Evolutionary conservation across 768 basidiomycete species (phyloP).

Genomic region (Russula emetica): DNA sequence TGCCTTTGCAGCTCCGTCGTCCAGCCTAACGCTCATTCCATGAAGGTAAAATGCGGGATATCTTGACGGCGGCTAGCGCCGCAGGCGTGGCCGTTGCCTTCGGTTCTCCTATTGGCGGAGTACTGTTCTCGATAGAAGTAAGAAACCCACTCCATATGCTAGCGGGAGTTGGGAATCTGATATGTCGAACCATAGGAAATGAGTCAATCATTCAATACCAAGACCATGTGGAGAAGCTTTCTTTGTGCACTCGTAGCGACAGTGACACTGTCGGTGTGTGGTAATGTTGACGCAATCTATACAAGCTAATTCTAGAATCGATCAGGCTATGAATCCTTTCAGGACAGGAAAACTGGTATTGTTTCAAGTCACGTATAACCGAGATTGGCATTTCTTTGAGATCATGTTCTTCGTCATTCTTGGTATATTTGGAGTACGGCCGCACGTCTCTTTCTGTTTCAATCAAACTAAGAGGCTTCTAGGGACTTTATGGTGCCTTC

Average conservation of each 20-base stretch:
- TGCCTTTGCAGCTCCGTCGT: background rate
- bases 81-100: slow-evolving; percentile 99
- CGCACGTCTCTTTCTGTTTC: background rate
- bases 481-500: slow-evolving; percentile 97
- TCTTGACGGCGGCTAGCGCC: slow-evolving; percentile 91
- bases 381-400: slow-evolving; percentile 99
- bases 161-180: background rate
- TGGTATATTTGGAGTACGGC: slow-evolving; percentile 84
- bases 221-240: slow-evolving; percentile 98
- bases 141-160: slow-evolving; percentile 15
- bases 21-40: slow-evolving; percentile 25
- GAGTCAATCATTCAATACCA: slow-evolving; percentile 94
- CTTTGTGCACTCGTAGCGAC: slow-evolving; percentile 97
- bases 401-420: slow-evolving; percentile 94
- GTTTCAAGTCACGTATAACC: slow-evolving; percentile 95
- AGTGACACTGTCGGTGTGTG: slow-evolving; percentile 84
- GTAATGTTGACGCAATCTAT: slow-evolving; percentile 3
- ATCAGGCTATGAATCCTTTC: slow-evolving; percentile 95
- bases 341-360: slow-evolving; percentile 96
- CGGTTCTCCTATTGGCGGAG: slow-evolving; percentile 96
- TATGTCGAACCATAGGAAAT: slow-evolving; percentile 67
- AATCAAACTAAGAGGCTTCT: slow-evolving; percentile 9
- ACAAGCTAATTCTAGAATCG: background rate
- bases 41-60: slow-evolving; percentile 77
- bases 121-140: slow-evolving; percentile 96